Conservation (phyloP, 2,329 filamentous ascomycete genomes). For the Pseudogymnoascus sp. region DNA sequence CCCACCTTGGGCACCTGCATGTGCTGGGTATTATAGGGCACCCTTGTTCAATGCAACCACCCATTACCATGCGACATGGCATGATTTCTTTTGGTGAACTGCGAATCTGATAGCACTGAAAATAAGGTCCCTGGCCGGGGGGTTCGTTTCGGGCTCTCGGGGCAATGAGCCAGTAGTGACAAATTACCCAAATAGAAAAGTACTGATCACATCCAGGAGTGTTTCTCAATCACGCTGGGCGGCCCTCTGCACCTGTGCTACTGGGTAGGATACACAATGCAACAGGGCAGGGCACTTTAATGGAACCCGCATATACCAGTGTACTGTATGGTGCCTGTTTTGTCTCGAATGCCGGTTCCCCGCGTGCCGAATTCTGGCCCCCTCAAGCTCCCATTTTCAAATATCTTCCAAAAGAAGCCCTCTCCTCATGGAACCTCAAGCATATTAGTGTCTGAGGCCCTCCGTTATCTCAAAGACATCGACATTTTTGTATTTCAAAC, state of each 20-base stretch:
- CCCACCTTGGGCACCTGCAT: not conserved
- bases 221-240: not conserved
- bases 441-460: conserved; percentile 1
- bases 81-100: not conserved
- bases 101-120: not conserved
- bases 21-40: not conserved
- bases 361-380: not conserved
- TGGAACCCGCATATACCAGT: not conserved
- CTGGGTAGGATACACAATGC: not conserved
- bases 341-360: conserved; percentile 6
- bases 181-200: not conserved
- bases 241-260: not conserved
- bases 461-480: not conserved
- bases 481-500: not conserved
- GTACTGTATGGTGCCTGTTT: not conserved
- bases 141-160: not conserved
- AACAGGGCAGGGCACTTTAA: not conserved
- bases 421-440: not conserved
- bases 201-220: conserved; percentile 2
- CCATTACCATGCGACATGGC: not conserved
- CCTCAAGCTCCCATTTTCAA: not conserved
- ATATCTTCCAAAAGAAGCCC: not conserved
- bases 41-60: not conserved
- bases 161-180: not conserved
- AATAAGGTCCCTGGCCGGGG: not conserved